phyloP scores from a whole-genome alignment of 129 eudicot genomes.

The Artemisia tridentata region DNA sequence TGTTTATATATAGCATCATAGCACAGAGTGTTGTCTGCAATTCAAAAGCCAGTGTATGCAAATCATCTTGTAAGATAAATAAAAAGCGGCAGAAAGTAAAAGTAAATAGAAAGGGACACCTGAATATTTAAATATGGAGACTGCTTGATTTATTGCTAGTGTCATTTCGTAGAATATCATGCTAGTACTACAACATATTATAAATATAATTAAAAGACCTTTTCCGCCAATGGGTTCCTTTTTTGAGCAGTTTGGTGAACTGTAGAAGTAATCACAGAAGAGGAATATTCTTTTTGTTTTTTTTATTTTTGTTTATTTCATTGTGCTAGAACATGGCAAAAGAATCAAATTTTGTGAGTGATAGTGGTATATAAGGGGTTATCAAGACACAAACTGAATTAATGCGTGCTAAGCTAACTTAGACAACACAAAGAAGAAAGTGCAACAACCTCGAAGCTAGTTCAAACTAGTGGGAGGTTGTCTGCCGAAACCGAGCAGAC shows the following conservation, averaged over 20 bases:
- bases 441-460: conserved; percentile 99
- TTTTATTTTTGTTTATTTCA: conserved; percentile 34
- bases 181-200: neutral
- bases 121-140: neutral
- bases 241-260: conserved; percentile 28
- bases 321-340: conserved; percentile 24
- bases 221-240: conserved; percentile 25
- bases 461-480: conserved; percentile 99
- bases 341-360: conserved; percentile 23
- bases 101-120: too few species aligned
- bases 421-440: conserved; percentile 31
- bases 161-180: conserved; percentile 12
- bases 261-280: conserved; percentile 34
- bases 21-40: too few species aligned
- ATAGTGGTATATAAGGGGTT: conserved; percentile 35
- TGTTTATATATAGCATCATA: too few species aligned
- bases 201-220: neutral
- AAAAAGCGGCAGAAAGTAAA: too few species aligned
- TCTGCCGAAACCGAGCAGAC: conserved; percentile 51
- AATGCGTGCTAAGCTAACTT: conserved; percentile 28
- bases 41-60: too few species aligned
- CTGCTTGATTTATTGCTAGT: neutral
- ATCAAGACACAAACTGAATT: conserved; percentile 11
- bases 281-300: conserved; percentile 34
- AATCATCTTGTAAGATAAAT: too few species aligned